Percentiles rank a stretch among this genome's conserved stretches.
Evolutionary conservation across 208 protist species (phyloP).

Genomic region (Leishmania tarentolae): DNA sequence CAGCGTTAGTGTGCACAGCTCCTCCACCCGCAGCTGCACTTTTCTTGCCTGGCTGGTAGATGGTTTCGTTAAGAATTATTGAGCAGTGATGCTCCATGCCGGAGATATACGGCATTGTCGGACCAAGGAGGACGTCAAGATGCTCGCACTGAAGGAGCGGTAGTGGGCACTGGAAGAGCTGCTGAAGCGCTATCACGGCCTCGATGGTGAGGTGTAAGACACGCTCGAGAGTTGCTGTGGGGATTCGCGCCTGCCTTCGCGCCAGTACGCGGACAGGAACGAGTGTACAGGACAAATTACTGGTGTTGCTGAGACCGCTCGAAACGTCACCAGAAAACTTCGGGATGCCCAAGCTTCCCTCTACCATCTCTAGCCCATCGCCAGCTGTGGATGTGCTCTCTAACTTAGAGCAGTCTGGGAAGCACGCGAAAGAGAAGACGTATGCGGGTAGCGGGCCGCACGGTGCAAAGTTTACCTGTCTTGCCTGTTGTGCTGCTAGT

Average conservation of each 20-base stretch:
- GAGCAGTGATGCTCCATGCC: slow-evolving; percentile 90
- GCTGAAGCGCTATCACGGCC: slow-evolving; percentile 45
- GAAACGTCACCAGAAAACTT: not conserved
- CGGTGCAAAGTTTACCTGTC: slow-evolving; percentile 40
- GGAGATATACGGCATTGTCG: slow-evolving; percentile 81
- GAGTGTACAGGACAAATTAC: not conserved
- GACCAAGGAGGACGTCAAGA: slow-evolving; percentile 60
- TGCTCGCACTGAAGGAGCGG: slow-evolving; percentile 50
- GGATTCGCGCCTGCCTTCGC: slow-evolving; percentile 18
- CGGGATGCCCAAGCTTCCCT: not conserved
- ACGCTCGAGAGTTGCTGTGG: slow-evolving; percentile 25
- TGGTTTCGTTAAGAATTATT: slow-evolving; percentile 79
- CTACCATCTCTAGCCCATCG: slow-evolving; percentile 8
- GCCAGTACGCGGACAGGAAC: slow-evolving; percentile 32
- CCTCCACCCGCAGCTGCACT: not conserved
- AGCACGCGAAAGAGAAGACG: slow-evolving; percentile 63
- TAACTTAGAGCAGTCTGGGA: slow-evolving; percentile 3
- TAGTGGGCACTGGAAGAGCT: slow-evolving; percentile 67
- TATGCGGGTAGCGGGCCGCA: slow-evolving; percentile 77
- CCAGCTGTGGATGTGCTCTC: not conserved
- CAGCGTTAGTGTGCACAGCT: not conserved
- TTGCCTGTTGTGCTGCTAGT: slow-evolving; percentile 23
- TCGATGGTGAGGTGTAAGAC: slow-evolving; percentile 38
- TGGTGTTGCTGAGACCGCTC: not conserved
- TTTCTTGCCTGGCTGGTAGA: slow-evolving; percentile 36